Evolutionary conservation across 2,329 filamentous ascomycete species (phyloP), one percentile per base, ranked within the genome.

Genomic region (Huntiella bhutanensis): DNA sequence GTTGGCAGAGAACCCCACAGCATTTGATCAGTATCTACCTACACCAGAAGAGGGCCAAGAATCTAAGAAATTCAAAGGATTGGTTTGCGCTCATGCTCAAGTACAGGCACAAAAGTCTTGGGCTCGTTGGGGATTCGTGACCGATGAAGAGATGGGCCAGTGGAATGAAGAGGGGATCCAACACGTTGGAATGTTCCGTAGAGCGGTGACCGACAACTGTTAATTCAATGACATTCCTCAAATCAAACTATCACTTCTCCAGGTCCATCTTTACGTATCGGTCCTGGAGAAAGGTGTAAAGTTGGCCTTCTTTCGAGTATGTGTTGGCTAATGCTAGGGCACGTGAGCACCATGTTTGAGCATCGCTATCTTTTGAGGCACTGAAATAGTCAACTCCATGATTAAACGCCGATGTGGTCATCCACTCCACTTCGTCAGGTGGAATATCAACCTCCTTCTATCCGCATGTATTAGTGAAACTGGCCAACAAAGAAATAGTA

Each of bases 131-230:
- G 86, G 85, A 0, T 95, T 94, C 59, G 62, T 66, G 51, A 65
- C 73, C 7, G 86, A 95, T 60, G 70, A 81, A 55, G 66, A 62
- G 7, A 74, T 88, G 72, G 82, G 83, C 1, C 68, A 59, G 32
- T 95, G 86, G 85, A 67, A 69, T 51, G 86, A 95, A 60, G 85
- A 91, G 56, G 83, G 81, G 3, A 88, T 94, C 46, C 67, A 73
- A 52, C 85, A 94, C 64, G 70, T 92, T 13, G 86, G 82, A 50
- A 92, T 95, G 86, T 93, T 73, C 52, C 55, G 60, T 52, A 62
- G 72, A 33, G 50, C 13, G 22, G 16, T 17, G 16, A 7, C 16
- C 11, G 7, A 19, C 4, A 19, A n/a, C 17, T 4, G 19, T 16
- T n/a, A 33, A 34, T 35, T 4, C 10, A 33, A n/a, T 44, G 22